Evolutionary conservation across 106 monocot species (phyloP).

Genomic region (Platanthera zijinensis): DNA sequence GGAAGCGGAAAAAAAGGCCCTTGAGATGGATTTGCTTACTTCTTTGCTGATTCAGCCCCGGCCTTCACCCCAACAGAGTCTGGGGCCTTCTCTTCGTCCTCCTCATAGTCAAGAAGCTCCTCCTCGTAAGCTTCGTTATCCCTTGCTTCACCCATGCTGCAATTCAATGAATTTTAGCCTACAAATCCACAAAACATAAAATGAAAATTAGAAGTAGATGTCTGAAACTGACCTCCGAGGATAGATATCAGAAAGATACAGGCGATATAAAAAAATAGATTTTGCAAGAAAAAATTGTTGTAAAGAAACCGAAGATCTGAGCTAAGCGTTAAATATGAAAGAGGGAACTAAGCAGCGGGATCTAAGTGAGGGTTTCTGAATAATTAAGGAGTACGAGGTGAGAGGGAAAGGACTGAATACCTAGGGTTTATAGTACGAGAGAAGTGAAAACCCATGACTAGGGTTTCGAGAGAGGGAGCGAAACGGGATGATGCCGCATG

Average conservation of each 20-base stretch:
- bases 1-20: not conserved
- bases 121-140: conserved; percentile 90
- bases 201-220: not conserved
- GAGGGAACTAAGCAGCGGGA: not conserved
- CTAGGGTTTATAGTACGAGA: conserved; percentile 1
- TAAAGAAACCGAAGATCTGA: not conserved
- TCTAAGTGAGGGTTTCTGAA: not conserved
- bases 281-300: conserved; percentile 20
- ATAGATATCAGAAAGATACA: not conserved
- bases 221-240: conserved; percentile 2
- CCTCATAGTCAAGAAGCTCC: conserved; percentile 98
- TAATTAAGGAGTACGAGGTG: not conserved
- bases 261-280: not conserved
- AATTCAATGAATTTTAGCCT: not conserved
- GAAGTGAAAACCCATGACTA: conserved; percentile 3
- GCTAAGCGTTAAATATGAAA: not conserved
- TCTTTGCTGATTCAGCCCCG: conserved; percentile 58
- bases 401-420: not conserved
- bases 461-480: conserved; percentile 6
- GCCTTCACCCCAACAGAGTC: conserved; percentile 61
- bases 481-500: no score
- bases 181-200: not conserved
- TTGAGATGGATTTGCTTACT: conserved; percentile 32
- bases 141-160: conserved; percentile 80
- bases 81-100: conserved; percentile 85